Percentiles rank a stretch among this genome's conserved stretches.
phyloP scores from a whole-genome alignment of 192 early-diverging fungal species.

The Mortierella claussenii region DNA sequence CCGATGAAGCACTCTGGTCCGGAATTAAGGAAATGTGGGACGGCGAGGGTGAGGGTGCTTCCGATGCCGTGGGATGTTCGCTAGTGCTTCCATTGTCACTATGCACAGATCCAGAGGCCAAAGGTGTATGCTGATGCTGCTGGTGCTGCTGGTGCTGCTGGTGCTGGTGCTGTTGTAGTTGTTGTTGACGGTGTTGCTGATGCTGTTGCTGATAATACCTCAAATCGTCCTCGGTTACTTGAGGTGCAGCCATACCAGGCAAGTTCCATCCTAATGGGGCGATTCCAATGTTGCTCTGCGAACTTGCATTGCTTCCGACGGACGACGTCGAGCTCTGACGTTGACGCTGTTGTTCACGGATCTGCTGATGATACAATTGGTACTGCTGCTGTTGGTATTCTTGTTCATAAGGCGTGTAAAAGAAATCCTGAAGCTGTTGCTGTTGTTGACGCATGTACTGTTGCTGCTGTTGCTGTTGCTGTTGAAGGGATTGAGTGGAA shows the following conservation, averaged over 20 bases:
- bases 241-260: constrained; percentile 43
- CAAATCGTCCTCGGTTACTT: constrained; percentile 24
- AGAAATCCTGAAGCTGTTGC: constrained; percentile 50
- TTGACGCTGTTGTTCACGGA: constrained; percentile 28
- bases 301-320: constrained; percentile 8
- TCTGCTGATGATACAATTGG: constrained; percentile 40
- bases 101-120: constrained; percentile 23
- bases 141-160: constrained; percentile 16
- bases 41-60: constrained; percentile 34
- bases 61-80: background rate
- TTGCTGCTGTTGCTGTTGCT: constrained; percentile 35
- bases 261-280: constrained; percentile 48
- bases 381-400: constrained; percentile 51
- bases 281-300: constrained; percentile 13
- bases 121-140: constrained; percentile 14
- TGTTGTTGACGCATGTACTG: constrained; percentile 39
- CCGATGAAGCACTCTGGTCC: constrained; percentile 17
- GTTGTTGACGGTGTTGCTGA: constrained; percentile 24
- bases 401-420: constrained; percentile 38
- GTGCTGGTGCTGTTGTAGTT: constrained; percentile 35
- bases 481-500: constrained; percentile 27
- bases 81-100: constrained; percentile 7
- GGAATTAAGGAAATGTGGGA: constrained; percentile 39
- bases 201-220: constrained; percentile 16
- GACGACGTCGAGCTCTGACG: constrained; percentile 36